Conservation (phyloP, 1,284 basidiomycete genomes). For the Fomitopsis pinicola region DNA sequence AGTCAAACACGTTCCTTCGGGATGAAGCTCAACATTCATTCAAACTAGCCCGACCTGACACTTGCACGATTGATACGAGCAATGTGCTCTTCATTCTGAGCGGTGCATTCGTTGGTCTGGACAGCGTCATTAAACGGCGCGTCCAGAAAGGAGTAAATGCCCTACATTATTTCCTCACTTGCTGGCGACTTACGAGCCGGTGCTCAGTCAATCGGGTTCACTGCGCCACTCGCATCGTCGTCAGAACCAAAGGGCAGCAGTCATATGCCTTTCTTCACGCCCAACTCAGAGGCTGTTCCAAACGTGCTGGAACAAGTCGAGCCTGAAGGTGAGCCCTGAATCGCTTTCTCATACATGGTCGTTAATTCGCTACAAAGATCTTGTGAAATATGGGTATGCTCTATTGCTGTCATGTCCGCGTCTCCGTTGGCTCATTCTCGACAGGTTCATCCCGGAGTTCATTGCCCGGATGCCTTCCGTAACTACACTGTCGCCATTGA, state of each 20-base stretch:
- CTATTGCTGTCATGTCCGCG: neutral
- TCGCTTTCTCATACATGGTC: neutral
- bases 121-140: conserved; percentile 74
- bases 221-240: conserved; percentile 53
- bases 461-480: conserved; percentile 87
- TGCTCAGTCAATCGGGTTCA: conserved; percentile 82
- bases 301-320: conserved; percentile 65
- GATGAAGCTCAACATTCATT: neutral
- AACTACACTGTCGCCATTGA: conserved; percentile 76
- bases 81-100: conserved; percentile 90
- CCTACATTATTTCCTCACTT: neutral
- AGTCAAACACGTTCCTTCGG: conserved; percentile 11
- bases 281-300: conserved; percentile 50
- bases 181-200: neutral
- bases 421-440: neutral
- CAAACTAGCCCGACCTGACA: conserved; percentile 55
- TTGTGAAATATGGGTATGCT: conserved; percentile 78
- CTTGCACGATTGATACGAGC: conserved; percentile 78
- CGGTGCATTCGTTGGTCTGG: conserved; percentile 92
- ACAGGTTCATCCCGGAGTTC: conserved; percentile 91
- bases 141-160: conserved; percentile 75
- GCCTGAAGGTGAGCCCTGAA: conserved; percentile 45
- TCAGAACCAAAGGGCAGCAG: conserved; percentile 30
- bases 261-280: conserved; percentile 67
- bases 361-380: conserved; percentile 42